Evolutionary conservation across 1,284 basidiomycete species (phyloP).

Genomic region (Malassezia sp.): DNA sequence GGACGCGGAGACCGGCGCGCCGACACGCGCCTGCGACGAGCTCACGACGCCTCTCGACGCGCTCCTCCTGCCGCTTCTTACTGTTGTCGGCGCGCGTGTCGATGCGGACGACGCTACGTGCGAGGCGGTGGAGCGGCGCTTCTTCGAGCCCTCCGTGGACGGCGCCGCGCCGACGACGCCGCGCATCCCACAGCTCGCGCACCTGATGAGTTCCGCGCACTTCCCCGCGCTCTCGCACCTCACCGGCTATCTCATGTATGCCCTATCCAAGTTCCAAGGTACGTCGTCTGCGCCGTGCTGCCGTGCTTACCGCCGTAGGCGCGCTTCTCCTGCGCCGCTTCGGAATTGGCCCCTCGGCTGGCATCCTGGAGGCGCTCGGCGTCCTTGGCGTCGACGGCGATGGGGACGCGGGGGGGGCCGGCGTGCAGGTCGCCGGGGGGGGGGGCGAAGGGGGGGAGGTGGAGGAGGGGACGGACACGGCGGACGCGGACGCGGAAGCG

Average conservation of each 20-base stretch:
- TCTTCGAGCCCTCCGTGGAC: neutral
- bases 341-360: too few relatives aligned
- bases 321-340: conserved; percentile 2
- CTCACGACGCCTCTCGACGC: neutral
- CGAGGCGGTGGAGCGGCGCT: neutral
- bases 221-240: neutral
- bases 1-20: neutral
- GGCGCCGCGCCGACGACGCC: neutral
- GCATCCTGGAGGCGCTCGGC: too few relatives aligned
- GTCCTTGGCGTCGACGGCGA: neutral
- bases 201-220: neutral
- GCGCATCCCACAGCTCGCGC: neutral
- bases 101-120: neutral
- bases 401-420: neutral
- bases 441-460: too few relatives aligned
- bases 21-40: neutral
- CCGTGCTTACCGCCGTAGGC: neutral
- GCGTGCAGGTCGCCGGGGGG: too few relatives aligned
- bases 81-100: neutral
- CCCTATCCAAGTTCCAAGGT: neutral
- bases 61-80: neutral
- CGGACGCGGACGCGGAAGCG: too few relatives aligned
- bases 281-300: too few relatives aligned
- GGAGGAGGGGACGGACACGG: too few relatives aligned
- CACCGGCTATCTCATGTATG: neutral